phyloP scores from a whole-genome alignment of 1,284 basidiomycete species.

The Laetiporus sulphureus region DNA sequence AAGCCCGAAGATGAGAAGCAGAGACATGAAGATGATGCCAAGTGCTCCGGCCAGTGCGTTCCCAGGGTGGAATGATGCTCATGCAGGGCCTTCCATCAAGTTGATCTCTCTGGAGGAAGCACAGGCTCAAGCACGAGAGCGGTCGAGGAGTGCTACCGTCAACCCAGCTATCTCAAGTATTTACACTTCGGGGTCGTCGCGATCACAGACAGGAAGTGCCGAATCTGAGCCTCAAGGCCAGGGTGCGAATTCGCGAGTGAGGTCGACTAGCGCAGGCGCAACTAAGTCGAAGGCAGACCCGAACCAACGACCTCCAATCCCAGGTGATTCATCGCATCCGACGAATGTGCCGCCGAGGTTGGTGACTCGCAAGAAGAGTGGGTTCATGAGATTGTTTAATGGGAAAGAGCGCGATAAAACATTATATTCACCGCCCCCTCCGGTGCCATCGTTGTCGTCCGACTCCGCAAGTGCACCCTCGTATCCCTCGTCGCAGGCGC shows the following conservation, averaged over 20 bases:
- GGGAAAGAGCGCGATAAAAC: slow-evolving; percentile 37
- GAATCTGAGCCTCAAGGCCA: slow-evolving; percentile 11
- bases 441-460: slow-evolving; percentile 45
- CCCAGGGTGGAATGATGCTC: slow-evolving; percentile 41
- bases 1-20: slow-evolving; percentile 16
- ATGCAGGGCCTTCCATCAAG: slow-evolving; percentile 43
- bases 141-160: slow-evolving; percentile 44
- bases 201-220: slow-evolving; percentile 5
- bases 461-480: slow-evolving; percentile 13
- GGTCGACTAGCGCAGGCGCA: slow-evolving; percentile 54
- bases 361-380: slow-evolving; percentile 52
- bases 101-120: slow-evolving; percentile 75
- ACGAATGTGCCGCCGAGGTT: slow-evolving; percentile 12
- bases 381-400: slow-evolving; percentile 75
- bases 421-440: slow-evolving; percentile 35
- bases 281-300: slow-evolving; percentile 38
- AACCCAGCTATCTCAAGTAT: slow-evolving; percentile 26
- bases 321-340: slow-evolving; percentile 43
- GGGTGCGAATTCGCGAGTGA: slow-evolving; percentile 18
- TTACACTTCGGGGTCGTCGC: slow-evolving; percentile 10
- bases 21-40: slow-evolving; percentile 29
- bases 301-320: slow-evolving; percentile 27
- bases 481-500: slow-evolving; percentile 9
- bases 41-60: slow-evolving; percentile 26
- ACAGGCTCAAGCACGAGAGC: slow-evolving; percentile 49